phyloP scores from a whole-genome alignment of 2,329 filamentous ascomycete genomes.

The Dothideomycetes sp. region DNA sequence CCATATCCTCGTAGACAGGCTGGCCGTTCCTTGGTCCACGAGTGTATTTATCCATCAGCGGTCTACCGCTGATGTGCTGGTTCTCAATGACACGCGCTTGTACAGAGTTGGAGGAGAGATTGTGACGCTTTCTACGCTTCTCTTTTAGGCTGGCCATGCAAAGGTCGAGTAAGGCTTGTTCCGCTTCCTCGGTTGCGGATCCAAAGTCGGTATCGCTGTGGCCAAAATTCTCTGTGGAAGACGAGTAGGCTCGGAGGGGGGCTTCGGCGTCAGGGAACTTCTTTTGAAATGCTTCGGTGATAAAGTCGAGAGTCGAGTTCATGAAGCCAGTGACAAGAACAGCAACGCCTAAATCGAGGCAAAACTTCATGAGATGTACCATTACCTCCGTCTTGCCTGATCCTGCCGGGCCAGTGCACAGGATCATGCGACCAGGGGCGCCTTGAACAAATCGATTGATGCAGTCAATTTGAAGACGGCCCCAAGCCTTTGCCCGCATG shows the following conservation, averaged over 20 bases:
- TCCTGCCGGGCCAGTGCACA: background rate
- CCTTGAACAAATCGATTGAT: background rate
- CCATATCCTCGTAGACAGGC: background rate
- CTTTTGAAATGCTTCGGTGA: background rate
- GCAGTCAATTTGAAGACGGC: background rate
- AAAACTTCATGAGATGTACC: background rate
- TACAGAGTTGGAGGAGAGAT: background rate
- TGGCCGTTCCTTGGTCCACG: background rate
- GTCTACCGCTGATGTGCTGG: background rate
- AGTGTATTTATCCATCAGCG: background rate
- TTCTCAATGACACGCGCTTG: background rate
- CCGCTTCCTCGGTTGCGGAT: too few relatives aligned
- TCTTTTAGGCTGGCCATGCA: too few relatives aligned
- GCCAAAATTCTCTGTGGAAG: background rate
- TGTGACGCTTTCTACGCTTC: too few relatives aligned
- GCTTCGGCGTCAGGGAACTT: background rate
- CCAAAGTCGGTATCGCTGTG: too few relatives aligned
- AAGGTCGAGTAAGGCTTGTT: too few relatives aligned
- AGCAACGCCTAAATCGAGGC: background rate
- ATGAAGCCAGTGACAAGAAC: background rate
- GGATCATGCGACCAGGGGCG: background rate
- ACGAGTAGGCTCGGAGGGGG: background rate
- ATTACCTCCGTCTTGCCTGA: slow-evolving; percentile 5
- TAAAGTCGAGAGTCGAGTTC: background rate
- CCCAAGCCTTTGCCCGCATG: background rate